phyloP scores from a whole-genome alignment of 768 basidiomycete species.

The Macrolepiota albuminosa region DNA sequence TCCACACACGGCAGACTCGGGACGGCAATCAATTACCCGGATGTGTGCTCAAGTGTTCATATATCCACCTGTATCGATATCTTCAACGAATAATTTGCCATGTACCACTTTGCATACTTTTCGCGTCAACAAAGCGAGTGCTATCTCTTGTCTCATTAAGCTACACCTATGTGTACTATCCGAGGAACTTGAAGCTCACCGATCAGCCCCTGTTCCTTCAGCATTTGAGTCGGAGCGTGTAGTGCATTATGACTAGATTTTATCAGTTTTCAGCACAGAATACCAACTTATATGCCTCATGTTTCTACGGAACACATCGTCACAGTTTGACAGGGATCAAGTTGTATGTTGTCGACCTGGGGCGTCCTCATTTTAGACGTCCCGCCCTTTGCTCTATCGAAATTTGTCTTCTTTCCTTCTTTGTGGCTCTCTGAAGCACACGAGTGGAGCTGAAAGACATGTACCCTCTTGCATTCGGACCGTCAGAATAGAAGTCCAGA shows the following conservation, averaged over 20 bases:
- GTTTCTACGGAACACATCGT: background rate
- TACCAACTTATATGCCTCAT: conserved; percentile 3
- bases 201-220: conserved; percentile 8
- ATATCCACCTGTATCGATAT: conserved; percentile 9
- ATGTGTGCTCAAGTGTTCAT: background rate
- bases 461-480: conserved; percentile 17
- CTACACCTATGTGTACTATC: background rate
- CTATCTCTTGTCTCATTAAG: background rate
- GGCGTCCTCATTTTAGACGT: conserved; percentile 2
- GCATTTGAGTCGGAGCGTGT: background rate
- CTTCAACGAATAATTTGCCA: conserved; percentile 12
- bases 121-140: conserved; percentile 13
- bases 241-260: background rate
- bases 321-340: background rate
- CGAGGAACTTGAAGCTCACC: conserved; percentile 1
- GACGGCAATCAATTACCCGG: conserved; percentile 3
- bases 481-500: conserved; percentile 9
- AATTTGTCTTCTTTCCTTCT: background rate
- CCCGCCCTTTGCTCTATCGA: conserved; percentile 7
- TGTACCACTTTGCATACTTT: conserved; percentile 19
- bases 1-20: background rate
- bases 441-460: conserved; percentile 13
- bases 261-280: background rate
- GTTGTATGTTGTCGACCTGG: background rate
- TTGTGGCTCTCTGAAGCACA: background rate